These are phyloP conservation scores for Leccinum subgranulosum DNA, from an alignment of 768 basidiomycete genomes.

Conservation along the genomic window DNA sequence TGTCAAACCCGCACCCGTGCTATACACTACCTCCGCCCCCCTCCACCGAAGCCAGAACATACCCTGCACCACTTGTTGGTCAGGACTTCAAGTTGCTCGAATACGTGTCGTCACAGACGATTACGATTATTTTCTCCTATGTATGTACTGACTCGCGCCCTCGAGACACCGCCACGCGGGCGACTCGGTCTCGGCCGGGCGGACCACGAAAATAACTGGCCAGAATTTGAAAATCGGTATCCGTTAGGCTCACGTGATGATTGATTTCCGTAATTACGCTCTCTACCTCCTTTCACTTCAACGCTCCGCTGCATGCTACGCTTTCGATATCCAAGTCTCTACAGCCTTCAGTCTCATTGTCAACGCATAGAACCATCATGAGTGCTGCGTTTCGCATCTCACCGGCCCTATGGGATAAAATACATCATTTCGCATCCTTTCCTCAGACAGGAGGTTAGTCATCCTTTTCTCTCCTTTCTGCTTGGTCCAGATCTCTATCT, in stretches of 20 bases:
- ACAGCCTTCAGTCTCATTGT: neutral
- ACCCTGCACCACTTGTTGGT: too few species aligned
- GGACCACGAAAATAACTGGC: too few species aligned
- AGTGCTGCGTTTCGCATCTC: slow-evolving; percentile 63
- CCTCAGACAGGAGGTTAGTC: slow-evolving; percentile 85
- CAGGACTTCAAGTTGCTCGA: too few species aligned
- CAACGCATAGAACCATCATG: slow-evolving; percentile 25
- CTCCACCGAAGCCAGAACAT: too few species aligned
- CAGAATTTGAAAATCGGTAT: too few species aligned
- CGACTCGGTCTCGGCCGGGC: too few species aligned
- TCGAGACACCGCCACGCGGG: too few species aligned
- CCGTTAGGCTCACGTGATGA: neutral
- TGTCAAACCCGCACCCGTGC: too few species aligned
- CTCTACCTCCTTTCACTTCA: neutral
- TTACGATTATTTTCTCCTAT: too few species aligned
- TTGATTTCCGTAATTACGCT: neutral
- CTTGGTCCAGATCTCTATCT: neutral
- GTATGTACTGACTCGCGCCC: too few species aligned
- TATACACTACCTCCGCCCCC: too few species aligned
- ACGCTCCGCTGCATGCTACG: slow-evolving; percentile 6
- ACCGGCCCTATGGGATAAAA: slow-evolving; percentile 80
- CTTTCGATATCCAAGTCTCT: neutral
- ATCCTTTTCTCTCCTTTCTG: neutral
- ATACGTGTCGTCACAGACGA: too few species aligned
- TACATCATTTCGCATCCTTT: slow-evolving; percentile 88